A percentile compares a stretch with the other conserved stretches of the same genome.
phyloP scores from a whole-genome alignment of 1,284 basidiomycete genomes.

The Trametes pubescens region DNA sequence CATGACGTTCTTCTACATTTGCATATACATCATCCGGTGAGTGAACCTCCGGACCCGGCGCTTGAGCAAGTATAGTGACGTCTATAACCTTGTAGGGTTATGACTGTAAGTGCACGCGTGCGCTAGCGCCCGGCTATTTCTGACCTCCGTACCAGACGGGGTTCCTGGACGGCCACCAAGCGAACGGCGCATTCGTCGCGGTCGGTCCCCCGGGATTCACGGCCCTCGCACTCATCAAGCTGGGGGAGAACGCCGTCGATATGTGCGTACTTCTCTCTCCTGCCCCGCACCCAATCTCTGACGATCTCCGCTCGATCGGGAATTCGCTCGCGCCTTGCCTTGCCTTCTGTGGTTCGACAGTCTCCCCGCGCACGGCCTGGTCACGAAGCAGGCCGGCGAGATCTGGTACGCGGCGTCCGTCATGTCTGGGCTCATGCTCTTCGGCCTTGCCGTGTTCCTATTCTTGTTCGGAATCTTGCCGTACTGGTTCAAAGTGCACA shows the following conservation, averaged over 20 bases:
- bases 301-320: slow-evolving; percentile 20
- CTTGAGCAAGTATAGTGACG: slow-evolving; percentile 15
- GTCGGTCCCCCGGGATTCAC: slow-evolving; percentile 59
- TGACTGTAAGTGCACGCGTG: slow-evolving; percentile 46
- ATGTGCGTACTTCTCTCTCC: slow-evolving; percentile 45
- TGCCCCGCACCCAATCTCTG: slow-evolving; percentile 12
- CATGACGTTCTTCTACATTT: slow-evolving; percentile 60
- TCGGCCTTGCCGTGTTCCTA: slow-evolving; percentile 57
- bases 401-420: slow-evolving; percentile 56
- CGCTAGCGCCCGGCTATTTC: slow-evolving; percentile 7
- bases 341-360: slow-evolving; percentile 36
- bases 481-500: slow-evolving; percentile 60
- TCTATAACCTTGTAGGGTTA: slow-evolving; percentile 44
- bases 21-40: slow-evolving; percentile 57
- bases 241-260: slow-evolving; percentile 49
- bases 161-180: slow-evolving; percentile 58
- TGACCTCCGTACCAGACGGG: slow-evolving; percentile 48
- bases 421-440: slow-evolving; percentile 50
- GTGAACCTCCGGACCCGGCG: slow-evolving; percentile 29
- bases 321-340: slow-evolving; percentile 11
- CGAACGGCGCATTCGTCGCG: slow-evolving; percentile 58
- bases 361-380: slow-evolving; percentile 47
- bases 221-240: slow-evolving; percentile 55
- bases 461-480: slow-evolving; percentile 55
- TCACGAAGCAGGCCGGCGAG: slow-evolving; percentile 53